Percentiles rank a stretch among this genome's conserved stretches.
phyloP scores from a whole-genome alignment of 2,329 filamentous ascomycete species.

The Zopfia rhizophila region DNA sequence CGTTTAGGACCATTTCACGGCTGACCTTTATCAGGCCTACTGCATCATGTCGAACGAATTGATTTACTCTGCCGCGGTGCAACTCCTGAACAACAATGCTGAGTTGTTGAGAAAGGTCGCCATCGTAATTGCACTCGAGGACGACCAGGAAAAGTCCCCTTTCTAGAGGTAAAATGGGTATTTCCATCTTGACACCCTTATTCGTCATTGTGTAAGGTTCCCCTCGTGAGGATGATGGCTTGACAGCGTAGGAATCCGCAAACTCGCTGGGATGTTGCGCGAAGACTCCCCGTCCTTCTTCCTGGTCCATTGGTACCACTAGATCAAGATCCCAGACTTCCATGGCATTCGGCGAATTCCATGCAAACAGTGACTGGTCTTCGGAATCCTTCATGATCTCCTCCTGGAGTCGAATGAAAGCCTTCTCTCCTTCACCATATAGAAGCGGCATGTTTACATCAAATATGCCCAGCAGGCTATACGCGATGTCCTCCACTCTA shows the following conservation, averaged over 20 bases:
- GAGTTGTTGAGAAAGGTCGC: conserved; percentile 4
- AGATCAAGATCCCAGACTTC: conserved; percentile 6
- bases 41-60: conserved; percentile 13
- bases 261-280: conserved; percentile 18
- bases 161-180: conserved; percentile 10
- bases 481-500: conserved; percentile 15
- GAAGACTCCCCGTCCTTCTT: conserved; percentile 4
- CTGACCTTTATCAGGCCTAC: conserved; percentile 4
- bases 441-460: conserved; percentile 6
- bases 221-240: conserved; percentile 1
- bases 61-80: conserved; percentile 4
- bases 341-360: conserved; percentile 6
- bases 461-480: conserved; percentile 19
- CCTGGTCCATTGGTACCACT: background rate
- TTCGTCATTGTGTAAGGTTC: conserved; percentile 19
- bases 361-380: conserved; percentile 12
- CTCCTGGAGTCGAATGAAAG: conserved; percentile 1
- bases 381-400: conserved; percentile 13
- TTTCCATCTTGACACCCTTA: conserved; percentile 16
- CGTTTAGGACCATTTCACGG: background rate
- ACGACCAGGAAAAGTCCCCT: conserved; percentile 5
- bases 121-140: conserved; percentile 12
- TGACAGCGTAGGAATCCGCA: conserved; percentile 3
- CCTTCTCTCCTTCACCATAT: conserved; percentile 9
- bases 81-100: conserved; percentile 13